Evolutionary conservation across 2,329 filamentous ascomycete genomes (phyloP).

Genomic region (Fusarium nematophilum): DNA sequence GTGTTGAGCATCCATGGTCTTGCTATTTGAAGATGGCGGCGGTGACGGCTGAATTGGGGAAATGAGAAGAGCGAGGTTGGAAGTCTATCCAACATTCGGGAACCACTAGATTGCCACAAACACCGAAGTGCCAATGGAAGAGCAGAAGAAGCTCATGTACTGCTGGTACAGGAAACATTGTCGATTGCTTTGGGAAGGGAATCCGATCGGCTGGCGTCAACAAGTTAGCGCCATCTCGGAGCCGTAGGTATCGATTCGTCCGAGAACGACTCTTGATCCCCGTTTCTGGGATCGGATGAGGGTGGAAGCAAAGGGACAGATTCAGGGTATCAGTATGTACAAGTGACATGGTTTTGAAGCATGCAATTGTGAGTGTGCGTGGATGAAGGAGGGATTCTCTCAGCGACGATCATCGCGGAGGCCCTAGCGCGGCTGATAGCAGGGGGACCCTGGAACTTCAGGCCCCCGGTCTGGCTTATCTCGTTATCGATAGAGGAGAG

Average conservation of each 20-base stretch:
- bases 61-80: conserved; percentile 28
- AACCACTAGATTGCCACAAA: conserved; percentile 26
- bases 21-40: too few relatives aligned
- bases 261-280: conserved; percentile 8
- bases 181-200: conserved; percentile 11
- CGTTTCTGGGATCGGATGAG: neutral
- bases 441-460: conserved; percentile 21
- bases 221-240: conserved; percentile 5
- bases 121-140: conserved; percentile 17
- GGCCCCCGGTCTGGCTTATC: conserved; percentile 14
- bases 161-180: conserved; percentile 13
- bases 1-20: neutral
- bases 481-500: conserved; percentile 38
- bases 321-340: neutral
- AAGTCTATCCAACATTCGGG: conserved; percentile 28
- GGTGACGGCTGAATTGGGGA: conserved; percentile 9
- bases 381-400: conserved; percentile 10
- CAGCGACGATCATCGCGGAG: conserved; percentile 19
- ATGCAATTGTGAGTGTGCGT: neutral
- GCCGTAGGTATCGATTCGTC: neutral
- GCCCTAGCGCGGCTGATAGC: conserved; percentile 6
- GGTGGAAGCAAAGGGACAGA: conserved; percentile 1
- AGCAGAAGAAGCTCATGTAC: conserved; percentile 1
- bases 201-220: conserved; percentile 8
- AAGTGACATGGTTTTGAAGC: conserved; percentile 4